Percentiles rank a stretch among this genome's conserved stretches.
phyloP scores from a whole-genome alignment of 768 basidiomycete species.

The Macrolepiota fuliginosa region DNA sequence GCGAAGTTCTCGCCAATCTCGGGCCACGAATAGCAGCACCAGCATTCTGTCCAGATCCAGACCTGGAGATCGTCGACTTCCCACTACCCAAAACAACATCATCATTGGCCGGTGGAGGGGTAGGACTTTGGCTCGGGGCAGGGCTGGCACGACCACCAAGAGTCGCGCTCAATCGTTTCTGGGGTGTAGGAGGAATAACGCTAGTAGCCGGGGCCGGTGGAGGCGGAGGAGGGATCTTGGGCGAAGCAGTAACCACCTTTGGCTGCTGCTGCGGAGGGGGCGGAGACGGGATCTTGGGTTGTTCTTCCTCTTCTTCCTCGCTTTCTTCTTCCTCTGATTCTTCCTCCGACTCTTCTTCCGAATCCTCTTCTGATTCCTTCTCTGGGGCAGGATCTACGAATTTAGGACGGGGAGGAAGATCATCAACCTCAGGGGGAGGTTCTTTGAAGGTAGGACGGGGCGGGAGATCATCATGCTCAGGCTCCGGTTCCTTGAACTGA shows the following conservation, averaged over 20 bases:
- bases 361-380: conserved; percentile 14
- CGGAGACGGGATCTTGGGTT: conserved; percentile 2
- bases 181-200: conserved; percentile 53
- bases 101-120: conserved; percentile 24
- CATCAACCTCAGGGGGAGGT: conserved; percentile 10
- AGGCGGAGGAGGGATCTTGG: conserved; percentile 20
- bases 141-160: conserved; percentile 32
- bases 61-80: conserved; percentile 43
- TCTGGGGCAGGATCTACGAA: conserved; percentile 8
- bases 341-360: conserved; percentile 12
- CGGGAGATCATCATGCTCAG: conserved; percentile 49
- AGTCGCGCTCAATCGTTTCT: conserved; percentile 37
- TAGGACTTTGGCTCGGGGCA: conserved; percentile 27
- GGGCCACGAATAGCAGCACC: conserved; percentile 23
- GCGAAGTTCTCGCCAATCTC: conserved; percentile 40
- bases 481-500: conserved; percentile 61
- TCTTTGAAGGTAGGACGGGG: conserved; percentile 37
- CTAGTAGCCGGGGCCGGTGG: conserved; percentile 38
- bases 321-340: conserved; percentile 15
- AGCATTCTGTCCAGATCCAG: conserved; percentile 38
- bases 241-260: neutral
- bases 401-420: conserved; percentile 8
- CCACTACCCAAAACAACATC: conserved; percentile 34
- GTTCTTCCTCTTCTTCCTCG: conserved; percentile 11
- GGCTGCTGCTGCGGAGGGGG: conserved; percentile 10